Percentiles rank a stretch among this genome's conserved stretches.
Evolutionary conservation across 768 basidiomycete genomes (phyloP).

Genomic region (Sarcodon aspratus): DNA sequence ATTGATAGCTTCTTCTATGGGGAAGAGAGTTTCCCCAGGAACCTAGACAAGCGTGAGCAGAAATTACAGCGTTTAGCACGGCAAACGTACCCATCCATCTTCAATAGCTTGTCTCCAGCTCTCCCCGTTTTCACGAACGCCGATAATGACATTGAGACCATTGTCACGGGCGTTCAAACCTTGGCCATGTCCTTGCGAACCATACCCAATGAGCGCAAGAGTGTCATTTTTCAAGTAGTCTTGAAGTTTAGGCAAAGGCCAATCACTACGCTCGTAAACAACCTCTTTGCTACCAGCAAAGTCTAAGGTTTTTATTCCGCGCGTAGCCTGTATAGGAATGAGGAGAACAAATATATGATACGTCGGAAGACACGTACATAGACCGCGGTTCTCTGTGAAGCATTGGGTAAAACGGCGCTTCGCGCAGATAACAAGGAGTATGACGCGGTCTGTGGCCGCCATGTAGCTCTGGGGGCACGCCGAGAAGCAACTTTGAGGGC

Average conservation of each 20-base stretch:
- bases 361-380: constrained; percentile 21
- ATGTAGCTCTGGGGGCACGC: constrained; percentile 43
- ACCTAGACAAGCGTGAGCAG: constrained; percentile 34
- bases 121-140: constrained; percentile 94
- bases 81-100: constrained; percentile 81
- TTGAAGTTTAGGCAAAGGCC: constrained; percentile 96
- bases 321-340: constrained; percentile 30
- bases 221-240: constrained; percentile 99
- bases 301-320: constrained; percentile 91
- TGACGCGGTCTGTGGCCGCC: constrained; percentile 40
- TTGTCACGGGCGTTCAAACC: constrained; percentile 99
- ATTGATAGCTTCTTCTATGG: constrained; percentile 95
- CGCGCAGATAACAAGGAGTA: constrained; percentile 51
- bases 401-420: constrained; percentile 23
- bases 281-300: constrained; percentile 91
- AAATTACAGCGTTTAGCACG: background rate
- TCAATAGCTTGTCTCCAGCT: constrained; percentile 92
- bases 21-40: constrained; percentile 94
- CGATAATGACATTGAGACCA: constrained; percentile 95
- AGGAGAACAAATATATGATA: constrained; percentile 2
- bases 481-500: constrained; percentile 56
- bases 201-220: constrained; percentile 97
- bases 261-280: constrained; percentile 94
- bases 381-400: constrained; percentile 20
- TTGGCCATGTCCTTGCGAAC: constrained; percentile 97